Conservation (phyloP, 768 basidiomycete species). For the Paxillus involutus region DNA sequence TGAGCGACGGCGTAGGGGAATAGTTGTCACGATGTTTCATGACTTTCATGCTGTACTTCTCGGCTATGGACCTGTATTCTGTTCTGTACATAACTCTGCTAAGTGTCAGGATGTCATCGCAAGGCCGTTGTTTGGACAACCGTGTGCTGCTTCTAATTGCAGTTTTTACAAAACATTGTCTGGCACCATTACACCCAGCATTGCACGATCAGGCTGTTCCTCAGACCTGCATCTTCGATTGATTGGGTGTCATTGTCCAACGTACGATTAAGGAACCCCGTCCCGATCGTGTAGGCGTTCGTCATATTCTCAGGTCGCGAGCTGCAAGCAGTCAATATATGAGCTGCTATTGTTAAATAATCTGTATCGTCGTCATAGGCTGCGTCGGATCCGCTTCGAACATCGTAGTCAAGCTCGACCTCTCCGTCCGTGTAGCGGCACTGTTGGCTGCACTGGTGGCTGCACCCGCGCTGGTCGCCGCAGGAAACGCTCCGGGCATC, state of each 20-base stretch:
- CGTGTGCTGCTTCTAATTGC: too few relatives aligned
- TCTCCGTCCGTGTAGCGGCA: conserved; percentile 24
- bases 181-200: conserved; percentile 50
- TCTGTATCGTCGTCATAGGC: conserved; percentile 88
- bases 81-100: too few relatives aligned
- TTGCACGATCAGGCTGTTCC: conserved; percentile 81
- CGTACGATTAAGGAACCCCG: conserved; percentile 82
- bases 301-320: conserved; percentile 66
- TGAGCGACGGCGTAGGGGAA: too few relatives aligned
- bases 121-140: too few relatives aligned
- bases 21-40: too few relatives aligned
- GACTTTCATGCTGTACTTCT: too few relatives aligned
- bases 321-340: conserved; percentile 35
- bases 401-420: conserved; percentile 43
- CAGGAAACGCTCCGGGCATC: conserved; percentile 68
- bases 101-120: too few relatives aligned
- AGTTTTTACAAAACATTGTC: too few relatives aligned
- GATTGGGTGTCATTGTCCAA: conserved; percentile 66
- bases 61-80: too few relatives aligned
- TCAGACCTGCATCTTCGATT: conserved; percentile 68
- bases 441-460: too few relatives aligned
- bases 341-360: conserved; percentile 41
- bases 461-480: conserved; percentile 1
- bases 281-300: conserved; percentile 75
- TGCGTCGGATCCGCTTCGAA: conserved; percentile 81